These are phyloP conservation scores for Lactarius sp. DNA, from an alignment of 768 basidiomycete genomes.

Conservation along the genomic window DNA sequence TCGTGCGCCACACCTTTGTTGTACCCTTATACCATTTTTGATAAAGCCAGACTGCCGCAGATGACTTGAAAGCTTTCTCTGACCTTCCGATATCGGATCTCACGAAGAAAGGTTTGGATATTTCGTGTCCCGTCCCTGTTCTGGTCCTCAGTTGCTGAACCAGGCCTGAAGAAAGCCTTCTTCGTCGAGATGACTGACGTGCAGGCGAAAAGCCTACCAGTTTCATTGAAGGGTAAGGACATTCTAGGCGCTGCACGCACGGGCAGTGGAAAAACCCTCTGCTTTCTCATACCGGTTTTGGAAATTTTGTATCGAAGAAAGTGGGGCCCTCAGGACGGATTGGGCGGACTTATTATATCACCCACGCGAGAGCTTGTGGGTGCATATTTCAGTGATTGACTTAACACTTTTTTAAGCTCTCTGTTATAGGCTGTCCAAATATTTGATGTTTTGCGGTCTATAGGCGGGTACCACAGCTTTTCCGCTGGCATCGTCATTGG, in stretches of 20 bases:
- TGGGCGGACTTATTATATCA: conserved; percentile 88
- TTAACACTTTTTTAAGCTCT: conserved; percentile 1
- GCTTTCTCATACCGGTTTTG: conserved; percentile 63
- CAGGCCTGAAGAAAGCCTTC: conserved; percentile 82
- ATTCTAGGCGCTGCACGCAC: conserved; percentile 66
- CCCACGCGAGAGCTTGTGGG: conserved; percentile 89
- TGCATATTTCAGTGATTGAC: conserved; percentile 21
- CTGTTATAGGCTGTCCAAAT: conserved; percentile 85
- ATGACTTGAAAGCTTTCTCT: conserved; percentile 19
- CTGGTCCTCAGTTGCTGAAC: not conserved
- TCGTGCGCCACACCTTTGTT: conserved; percentile 15
- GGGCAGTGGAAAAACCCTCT: conserved; percentile 71
- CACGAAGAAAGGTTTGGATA: conserved; percentile 24
- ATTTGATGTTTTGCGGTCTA: conserved; percentile 90
- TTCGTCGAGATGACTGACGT: conserved; percentile 87
- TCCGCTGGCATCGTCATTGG: conserved; percentile 95
- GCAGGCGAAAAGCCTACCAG: conserved; percentile 54
- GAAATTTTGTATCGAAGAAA: conserved; percentile 59
- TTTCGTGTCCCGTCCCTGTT: not conserved
- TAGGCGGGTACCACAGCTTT: conserved; percentile 87
- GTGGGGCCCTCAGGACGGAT: conserved; percentile 69
- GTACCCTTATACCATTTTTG: not conserved
- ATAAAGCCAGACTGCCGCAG: conserved; percentile 16
- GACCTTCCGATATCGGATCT: conserved; percentile 23
- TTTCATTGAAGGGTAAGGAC: conserved; percentile 57